Evolutionary conservation across 768 basidiomycete species (phyloP).

Genomic region (Sistotremastrum suecicum): DNA sequence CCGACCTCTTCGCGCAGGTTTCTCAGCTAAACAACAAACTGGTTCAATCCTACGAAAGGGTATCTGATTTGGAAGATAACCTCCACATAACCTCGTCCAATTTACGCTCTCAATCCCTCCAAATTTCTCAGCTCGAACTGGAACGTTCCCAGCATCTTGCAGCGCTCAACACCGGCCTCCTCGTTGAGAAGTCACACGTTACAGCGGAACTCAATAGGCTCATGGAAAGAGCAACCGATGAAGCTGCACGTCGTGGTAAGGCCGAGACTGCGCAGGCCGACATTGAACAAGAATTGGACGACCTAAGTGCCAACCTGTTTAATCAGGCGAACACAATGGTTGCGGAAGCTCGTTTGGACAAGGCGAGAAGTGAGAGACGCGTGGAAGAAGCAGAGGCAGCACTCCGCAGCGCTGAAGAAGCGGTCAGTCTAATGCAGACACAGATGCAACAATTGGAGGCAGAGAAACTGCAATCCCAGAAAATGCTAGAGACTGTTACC

Average conservation of each 20-base stretch:
- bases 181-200: conserved; percentile 87
- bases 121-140: conserved; percentile 66
- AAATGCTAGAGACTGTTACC: conserved; percentile 38
- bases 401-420: conserved; percentile 73
- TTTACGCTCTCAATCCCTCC: conserved; percentile 43
- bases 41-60: conserved; percentile 79
- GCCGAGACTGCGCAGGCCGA: conserved; percentile 70
- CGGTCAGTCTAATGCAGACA: conserved; percentile 67
- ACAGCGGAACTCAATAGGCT: conserved; percentile 82
- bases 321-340: conserved; percentile 96
- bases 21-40: conserved; percentile 86
- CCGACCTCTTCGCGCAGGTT: conserved; percentile 82
- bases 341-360: conserved; percentile 67
- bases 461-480: conserved; percentile 51
- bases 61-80: conserved; percentile 87
- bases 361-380: conserved; percentile 58
- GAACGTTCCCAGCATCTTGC: conserved; percentile 81
- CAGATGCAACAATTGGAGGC: conserved; percentile 67
- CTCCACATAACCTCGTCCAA: conserved; percentile 53
- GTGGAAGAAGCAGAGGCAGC: conserved; percentile 65
- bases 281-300: conserved; percentile 91
- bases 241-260: conserved; percentile 80
- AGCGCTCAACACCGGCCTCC: conserved; percentile 77
- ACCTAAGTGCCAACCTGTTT: conserved; percentile 83
- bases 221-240: conserved; percentile 92